phyloP scores from a whole-genome alignment of 805 yeast genomes.

The Barnettozyma siamensis region DNA sequence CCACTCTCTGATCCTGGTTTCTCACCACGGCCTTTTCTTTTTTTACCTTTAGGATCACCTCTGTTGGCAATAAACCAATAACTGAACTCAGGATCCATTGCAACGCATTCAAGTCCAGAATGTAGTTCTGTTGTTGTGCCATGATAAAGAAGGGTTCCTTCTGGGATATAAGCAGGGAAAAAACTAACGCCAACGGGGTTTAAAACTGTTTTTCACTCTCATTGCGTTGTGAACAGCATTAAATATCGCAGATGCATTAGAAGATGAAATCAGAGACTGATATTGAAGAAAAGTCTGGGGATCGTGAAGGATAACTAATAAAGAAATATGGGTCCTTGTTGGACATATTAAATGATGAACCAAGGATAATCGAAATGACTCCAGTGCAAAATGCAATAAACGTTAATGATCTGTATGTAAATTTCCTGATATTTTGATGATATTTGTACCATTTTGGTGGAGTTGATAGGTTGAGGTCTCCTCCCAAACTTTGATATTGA shows the following conservation, averaged over 20 bases:
- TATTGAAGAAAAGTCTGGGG: neutral
- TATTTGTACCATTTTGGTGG: too few species aligned
- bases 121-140: constrained; percentile 43
- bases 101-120: constrained; percentile 51
- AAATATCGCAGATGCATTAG: constrained; percentile 50
- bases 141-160: constrained; percentile 54
- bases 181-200: constrained; percentile 53
- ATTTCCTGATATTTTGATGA: too few species aligned
- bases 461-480: too few species aligned
- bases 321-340: neutral
- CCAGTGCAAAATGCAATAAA: too few species aligned
- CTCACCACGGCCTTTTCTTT: constrained; percentile 4
- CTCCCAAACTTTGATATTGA: too few species aligned
- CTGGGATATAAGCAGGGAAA: constrained; percentile 55
- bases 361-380: too few species aligned
- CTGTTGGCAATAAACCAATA: constrained; percentile 37
- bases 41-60: constrained; percentile 11
- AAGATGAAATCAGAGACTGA: constrained; percentile 31
- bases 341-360: too few species aligned
- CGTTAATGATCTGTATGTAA: too few species aligned
- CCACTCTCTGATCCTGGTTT: neutral
- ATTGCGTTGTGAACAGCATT: constrained; percentile 48
- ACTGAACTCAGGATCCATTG: constrained; percentile 59
- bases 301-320: neutral
- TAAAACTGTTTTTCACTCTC: constrained; percentile 46